Percentiles rank a stretch among this genome's conserved stretches.
These are phyloP conservation scores for Chamaenerion angustifolium DNA, from an alignment of 345 rosid species.

Conservation along the genomic window DNA sequence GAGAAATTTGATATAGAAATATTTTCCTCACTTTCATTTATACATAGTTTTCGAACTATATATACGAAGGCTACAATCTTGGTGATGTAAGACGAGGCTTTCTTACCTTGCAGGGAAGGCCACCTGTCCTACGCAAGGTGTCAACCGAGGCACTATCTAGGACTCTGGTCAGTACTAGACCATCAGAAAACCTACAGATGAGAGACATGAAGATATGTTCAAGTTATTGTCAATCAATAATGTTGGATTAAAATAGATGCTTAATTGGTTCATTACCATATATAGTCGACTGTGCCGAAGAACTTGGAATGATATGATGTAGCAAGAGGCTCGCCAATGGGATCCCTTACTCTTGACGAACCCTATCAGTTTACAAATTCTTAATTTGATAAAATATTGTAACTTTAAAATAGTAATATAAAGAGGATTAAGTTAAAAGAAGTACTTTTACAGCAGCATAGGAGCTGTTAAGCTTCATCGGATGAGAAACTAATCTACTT, in stretches of 20 bases:
- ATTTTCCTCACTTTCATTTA: not conserved
- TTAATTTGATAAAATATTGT: not conserved
- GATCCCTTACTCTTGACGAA: conserved; percentile 35
- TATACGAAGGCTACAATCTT: not conserved
- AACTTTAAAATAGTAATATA: not conserved
- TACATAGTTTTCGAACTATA: not conserved
- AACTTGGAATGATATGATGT: conserved; percentile 76
- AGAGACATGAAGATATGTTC: conserved; percentile 2
- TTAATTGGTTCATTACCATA: conserved; percentile 38
- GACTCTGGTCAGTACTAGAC: conserved; percentile 45
- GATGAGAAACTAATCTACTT: conserved; percentile 34
- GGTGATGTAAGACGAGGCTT: not conserved
- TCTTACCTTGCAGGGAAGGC: conserved; percentile 68
- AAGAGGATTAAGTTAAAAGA: not conserved
- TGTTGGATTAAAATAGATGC: not conserved
- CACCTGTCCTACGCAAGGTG: conserved; percentile 38
- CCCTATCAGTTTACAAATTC: conserved; percentile 25
- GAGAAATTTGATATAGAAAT: not conserved
- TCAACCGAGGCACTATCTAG: conserved; percentile 62
- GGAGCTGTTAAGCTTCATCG: conserved; percentile 54
- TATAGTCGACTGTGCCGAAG: conserved; percentile 78
- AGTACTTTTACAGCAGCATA: conserved; percentile 48
- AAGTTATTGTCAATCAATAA: not conserved
- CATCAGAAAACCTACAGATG: conserved; percentile 46
- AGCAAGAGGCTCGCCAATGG: conserved; percentile 58